Evolutionary conservation across 768 basidiomycete species (phyloP).

Genomic region (Cystofilobasidium ferigula): DNA sequence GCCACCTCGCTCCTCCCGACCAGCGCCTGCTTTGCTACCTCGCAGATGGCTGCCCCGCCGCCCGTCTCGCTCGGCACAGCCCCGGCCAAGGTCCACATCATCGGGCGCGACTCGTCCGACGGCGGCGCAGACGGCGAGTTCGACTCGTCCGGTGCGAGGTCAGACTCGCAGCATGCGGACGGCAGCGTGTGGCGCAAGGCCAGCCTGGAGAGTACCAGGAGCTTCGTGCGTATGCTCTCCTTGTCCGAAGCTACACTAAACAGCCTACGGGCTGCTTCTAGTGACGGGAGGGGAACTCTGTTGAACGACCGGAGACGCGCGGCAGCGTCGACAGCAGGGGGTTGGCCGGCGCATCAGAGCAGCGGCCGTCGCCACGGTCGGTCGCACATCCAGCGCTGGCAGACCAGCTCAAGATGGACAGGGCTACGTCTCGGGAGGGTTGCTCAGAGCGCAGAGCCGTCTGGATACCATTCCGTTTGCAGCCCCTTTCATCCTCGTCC

Average conservation of each 20-base stretch:
- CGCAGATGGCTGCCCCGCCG: too few relatives aligned
- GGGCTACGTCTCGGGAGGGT: too few relatives aligned
- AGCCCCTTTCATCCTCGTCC: neutral
- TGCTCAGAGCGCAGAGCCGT: too few relatives aligned
- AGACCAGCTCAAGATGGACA: too few relatives aligned
- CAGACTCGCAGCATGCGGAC: neutral
- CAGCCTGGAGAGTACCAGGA: conserved; percentile 31
- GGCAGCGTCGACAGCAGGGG: too few relatives aligned
- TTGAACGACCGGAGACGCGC: neutral
- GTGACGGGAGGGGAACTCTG: neutral
- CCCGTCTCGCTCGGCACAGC: neutral
- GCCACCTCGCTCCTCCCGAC: too few relatives aligned
- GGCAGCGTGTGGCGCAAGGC: conserved; percentile 28
- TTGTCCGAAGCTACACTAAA: neutral
- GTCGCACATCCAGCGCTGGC: too few relatives aligned
- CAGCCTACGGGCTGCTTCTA: neutral
- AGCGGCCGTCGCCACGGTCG: too few relatives aligned
- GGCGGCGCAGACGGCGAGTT: neutral
- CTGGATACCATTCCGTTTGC: too few relatives aligned
- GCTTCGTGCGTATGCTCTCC: conserved; percentile 31
- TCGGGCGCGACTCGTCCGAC: neutral
- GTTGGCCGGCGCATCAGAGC: too few relatives aligned
- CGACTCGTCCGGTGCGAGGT: neutral
- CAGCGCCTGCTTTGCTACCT: too few relatives aligned
- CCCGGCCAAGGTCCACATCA: conserved; percentile 3